Conservation (phyloP, 2,329 filamentous ascomycete genomes). For the Epichloe sp. region DNA sequence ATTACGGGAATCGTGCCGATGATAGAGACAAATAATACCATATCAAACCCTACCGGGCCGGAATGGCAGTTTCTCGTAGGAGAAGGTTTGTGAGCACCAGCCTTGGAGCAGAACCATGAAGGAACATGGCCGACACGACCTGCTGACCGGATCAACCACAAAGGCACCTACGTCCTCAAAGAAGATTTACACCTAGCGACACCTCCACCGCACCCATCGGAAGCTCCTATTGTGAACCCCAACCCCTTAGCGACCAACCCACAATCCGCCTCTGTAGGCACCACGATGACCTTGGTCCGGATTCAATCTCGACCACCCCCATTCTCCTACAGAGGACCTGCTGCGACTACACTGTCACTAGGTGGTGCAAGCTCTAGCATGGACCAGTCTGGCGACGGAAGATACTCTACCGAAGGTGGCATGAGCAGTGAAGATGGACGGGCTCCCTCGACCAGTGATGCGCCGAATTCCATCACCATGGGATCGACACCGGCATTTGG, state of each 20-base stretch:
- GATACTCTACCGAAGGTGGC: constrained; percentile 46
- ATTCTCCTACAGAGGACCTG: constrained; percentile 40
- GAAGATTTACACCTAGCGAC: constrained; percentile 89
- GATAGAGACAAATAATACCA: constrained; percentile 87
- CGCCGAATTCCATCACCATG: constrained; percentile 25
- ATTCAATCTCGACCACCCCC: constrained; percentile 50
- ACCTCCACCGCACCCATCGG: constrained; percentile 88
- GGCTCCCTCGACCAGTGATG: constrained; percentile 40
- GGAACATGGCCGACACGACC: not conserved
- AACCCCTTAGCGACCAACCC: constrained; percentile 83
- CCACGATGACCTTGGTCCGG: constrained; percentile 66
- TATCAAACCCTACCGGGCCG: constrained; percentile 65
- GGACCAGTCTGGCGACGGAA: constrained; percentile 47
- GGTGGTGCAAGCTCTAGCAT: constrained; percentile 35
- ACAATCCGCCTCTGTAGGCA: constrained; percentile 71
- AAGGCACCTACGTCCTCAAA: constrained; percentile 79
- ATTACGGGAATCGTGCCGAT: constrained; percentile 57
- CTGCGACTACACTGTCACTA: constrained; percentile 35
- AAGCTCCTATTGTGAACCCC: constrained; percentile 72
- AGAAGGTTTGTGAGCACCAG: constrained; percentile 49
- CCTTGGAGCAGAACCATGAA: not conserved
- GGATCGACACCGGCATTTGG: constrained; percentile 60
- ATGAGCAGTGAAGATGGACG: constrained; percentile 43
- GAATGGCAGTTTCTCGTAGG: constrained; percentile 87
- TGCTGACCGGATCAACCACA: constrained; percentile 5